Conservation (phyloP, 2,329 filamentous ascomycete genomes). For the Penicillium sp. region DNA sequence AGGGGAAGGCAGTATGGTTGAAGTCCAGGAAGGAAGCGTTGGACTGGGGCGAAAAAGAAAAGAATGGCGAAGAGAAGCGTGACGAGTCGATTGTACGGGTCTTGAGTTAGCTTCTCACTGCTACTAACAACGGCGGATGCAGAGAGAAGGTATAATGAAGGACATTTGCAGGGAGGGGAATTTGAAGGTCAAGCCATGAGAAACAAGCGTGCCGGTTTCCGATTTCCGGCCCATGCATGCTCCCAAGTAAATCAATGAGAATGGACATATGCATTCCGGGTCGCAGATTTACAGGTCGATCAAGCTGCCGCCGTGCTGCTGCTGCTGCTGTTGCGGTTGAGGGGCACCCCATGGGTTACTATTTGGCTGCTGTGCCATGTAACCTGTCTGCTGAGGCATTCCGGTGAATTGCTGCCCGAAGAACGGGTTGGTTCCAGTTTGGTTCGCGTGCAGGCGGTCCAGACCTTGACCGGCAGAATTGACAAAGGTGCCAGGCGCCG, state of each 20-base stretch:
- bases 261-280: not conserved
- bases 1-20: not conserved
- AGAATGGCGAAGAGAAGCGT: not conserved
- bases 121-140: constrained; percentile 1
- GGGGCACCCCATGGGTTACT: constrained; percentile 62
- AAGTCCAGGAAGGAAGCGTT: not conserved
- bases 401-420: constrained; percentile 82
- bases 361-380: constrained; percentile 49
- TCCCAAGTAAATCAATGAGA: not conserved
- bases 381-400: constrained; percentile 51
- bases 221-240: not conserved
- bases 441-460: constrained; percentile 67
- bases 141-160: constrained; percentile 2
- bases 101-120: not conserved
- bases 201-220: not conserved
- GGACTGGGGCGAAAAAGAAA: not conserved
- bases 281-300: constrained; percentile 58
- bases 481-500: constrained; percentile 92
- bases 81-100: constrained; percentile 2
- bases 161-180: not conserved
- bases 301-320: constrained; percentile 59
- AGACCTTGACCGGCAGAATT: constrained; percentile 90
- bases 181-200: not conserved
- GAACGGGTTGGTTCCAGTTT: constrained; percentile 88
- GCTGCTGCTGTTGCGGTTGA: constrained; percentile 52